Conservation (phyloP, 2,329 filamentous ascomycete species). For the Pyrenochaeta sp. region DNA sequence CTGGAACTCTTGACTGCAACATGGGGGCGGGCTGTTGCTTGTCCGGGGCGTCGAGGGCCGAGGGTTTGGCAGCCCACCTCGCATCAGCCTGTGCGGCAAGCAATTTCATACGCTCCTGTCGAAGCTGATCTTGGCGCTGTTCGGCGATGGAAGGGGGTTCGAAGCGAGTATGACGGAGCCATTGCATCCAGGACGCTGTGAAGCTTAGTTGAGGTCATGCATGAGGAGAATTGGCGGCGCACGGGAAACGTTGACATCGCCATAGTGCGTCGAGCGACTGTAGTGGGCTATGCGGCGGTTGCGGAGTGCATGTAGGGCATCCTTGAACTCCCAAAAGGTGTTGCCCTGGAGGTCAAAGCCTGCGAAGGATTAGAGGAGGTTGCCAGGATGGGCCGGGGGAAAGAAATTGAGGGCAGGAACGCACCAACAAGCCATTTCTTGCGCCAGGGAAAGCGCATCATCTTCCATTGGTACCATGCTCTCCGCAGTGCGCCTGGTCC, state of each 20-base stretch:
- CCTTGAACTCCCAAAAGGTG: slow-evolving; percentile 73
- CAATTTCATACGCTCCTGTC: slow-evolving; percentile 65
- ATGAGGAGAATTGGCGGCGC: slow-evolving; percentile 1
- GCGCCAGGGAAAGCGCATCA: slow-evolving; percentile 68
- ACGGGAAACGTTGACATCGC: slow-evolving; percentile 68
- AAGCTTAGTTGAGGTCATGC: slow-evolving; percentile 2
- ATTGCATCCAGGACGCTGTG: slow-evolving; percentile 71
- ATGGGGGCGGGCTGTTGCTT: slow-evolving; percentile 57
- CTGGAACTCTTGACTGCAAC: slow-evolving; percentile 53
- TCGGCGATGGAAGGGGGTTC: slow-evolving; percentile 65
- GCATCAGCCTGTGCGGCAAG: slow-evolving; percentile 67
- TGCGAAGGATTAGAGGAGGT: slow-evolving; percentile 35
- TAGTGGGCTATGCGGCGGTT: slow-evolving; percentile 67
- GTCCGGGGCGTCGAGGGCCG: slow-evolving; percentile 64
- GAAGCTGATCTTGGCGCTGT: slow-evolving; percentile 63
- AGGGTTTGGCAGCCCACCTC: slow-evolving; percentile 67
- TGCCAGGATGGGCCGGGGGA: slow-evolving; percentile 8
- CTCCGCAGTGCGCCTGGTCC: slow-evolving; percentile 47
- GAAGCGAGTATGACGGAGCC: slow-evolving; percentile 68
- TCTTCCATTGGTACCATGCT: slow-evolving; percentile 70
- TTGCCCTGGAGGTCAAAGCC: slow-evolving; percentile 69
- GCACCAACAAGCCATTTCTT: slow-evolving; percentile 65
- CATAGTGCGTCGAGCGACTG: slow-evolving; percentile 60
- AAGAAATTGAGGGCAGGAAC: slow-evolving; percentile 15
- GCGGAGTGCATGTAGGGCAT: slow-evolving; percentile 61